These are phyloP conservation scores for Starmerella stigmatis DNA, from an alignment of 805 yeast species.

Conservation along the genomic window DNA sequence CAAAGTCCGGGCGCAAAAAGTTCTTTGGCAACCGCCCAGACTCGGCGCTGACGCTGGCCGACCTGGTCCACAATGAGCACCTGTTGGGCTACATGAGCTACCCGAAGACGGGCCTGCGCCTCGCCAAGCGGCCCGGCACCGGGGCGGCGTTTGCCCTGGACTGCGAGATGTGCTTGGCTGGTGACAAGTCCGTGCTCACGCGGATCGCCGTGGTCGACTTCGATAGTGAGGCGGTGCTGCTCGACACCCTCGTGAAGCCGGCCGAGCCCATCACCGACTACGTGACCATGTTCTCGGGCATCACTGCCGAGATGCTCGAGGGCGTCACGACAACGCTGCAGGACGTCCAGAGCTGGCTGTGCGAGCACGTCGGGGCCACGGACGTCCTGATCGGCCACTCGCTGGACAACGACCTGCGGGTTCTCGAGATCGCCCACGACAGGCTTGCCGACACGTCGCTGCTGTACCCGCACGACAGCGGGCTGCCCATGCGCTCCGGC, in stretches of 20 bases:
- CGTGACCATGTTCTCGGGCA: conserved; percentile 76
- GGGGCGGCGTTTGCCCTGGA: conserved; percentile 61
- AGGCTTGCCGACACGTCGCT: conserved; percentile 70
- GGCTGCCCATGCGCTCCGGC: conserved; percentile 72
- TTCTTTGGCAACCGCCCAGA: no score
- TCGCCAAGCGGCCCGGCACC: conserved; percentile 9
- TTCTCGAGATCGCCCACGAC: conserved; percentile 60
- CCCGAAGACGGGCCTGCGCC: conserved; percentile 12
- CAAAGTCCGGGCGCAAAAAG: neutral
- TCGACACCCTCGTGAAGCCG: conserved; percentile 75
- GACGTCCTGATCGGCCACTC: conserved; percentile 87
- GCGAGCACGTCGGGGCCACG: conserved; percentile 38
- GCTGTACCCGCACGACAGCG: conserved; percentile 63
- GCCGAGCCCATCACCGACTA: conserved; percentile 64
- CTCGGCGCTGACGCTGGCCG: neutral
- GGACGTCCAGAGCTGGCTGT: conserved; percentile 56
- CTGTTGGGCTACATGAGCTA: conserved; percentile 10
- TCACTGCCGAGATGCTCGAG: conserved; percentile 56
- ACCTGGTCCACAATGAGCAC: neutral
- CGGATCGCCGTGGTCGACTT: conserved; percentile 54
- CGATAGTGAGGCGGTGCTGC: conserved; percentile 46
- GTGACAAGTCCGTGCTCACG: conserved; percentile 55
- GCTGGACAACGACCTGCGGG: conserved; percentile 68
- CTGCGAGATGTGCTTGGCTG: conserved; percentile 83
- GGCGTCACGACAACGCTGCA: conserved; percentile 52